phyloP scores from a whole-genome alignment of 345 rosid genomes.

The Aquilaria sinensis region DNA sequence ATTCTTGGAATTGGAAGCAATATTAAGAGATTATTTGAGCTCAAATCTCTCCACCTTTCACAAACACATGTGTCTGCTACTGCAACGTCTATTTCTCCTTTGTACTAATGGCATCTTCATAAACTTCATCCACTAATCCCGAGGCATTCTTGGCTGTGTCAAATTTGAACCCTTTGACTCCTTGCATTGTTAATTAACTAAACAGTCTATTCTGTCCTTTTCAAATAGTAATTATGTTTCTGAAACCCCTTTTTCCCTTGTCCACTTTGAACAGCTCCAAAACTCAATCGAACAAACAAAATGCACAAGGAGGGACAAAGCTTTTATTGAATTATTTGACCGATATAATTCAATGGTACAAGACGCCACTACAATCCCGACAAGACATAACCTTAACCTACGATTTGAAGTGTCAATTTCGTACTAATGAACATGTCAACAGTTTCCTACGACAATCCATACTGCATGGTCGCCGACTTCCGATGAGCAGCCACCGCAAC shows the following conservation, averaged over 20 bases:
- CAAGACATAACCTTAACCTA: neutral
- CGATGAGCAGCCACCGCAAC: conserved; percentile 80
- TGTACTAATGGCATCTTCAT: neutral
- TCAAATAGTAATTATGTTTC: neutral
- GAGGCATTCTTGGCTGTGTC: too few relatives aligned
- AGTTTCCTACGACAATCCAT: conserved; percentile 32
- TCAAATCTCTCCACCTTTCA: neutral
- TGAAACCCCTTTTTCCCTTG: neutral
- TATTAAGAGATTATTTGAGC: neutral
- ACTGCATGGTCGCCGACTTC: conserved; percentile 45
- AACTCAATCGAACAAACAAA: too few relatives aligned
- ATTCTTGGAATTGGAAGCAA: neutral
- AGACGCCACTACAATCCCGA: conserved; percentile 6
- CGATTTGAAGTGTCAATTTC: neutral
- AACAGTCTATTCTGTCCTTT: neutral
- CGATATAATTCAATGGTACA: conserved; percentile 14
- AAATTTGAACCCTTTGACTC: too few relatives aligned
- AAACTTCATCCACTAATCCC: neutral
- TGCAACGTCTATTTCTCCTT: neutral
- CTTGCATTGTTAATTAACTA: neutral
- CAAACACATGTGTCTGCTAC: neutral
- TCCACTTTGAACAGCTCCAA: neutral
- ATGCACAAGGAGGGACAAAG: too few relatives aligned
- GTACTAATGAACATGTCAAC: neutral
- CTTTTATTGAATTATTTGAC: conserved; percentile 5